These are phyloP conservation scores for Pichia sp. DNA, from an alignment of 1,139 yeast genomes.

Conservation along the genomic window DNA sequence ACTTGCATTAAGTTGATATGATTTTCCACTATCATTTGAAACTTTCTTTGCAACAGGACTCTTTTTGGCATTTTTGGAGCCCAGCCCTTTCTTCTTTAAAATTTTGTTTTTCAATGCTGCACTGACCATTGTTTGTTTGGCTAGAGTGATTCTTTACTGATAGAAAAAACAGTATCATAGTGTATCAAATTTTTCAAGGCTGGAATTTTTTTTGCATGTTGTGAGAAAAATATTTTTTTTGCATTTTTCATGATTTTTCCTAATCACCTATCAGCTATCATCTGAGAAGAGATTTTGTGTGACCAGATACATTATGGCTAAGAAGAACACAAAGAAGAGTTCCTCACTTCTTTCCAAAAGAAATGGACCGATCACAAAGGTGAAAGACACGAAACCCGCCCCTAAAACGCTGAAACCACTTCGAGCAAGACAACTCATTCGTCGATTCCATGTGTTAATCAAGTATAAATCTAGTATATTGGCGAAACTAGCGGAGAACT, in stretches of 20 bases:
- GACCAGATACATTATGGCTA: slow-evolving; percentile 4
- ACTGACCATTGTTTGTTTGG: neutral
- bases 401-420: slow-evolving; percentile 56
- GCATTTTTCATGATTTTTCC: too few relatives aligned
- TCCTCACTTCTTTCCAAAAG: slow-evolving; percentile 20
- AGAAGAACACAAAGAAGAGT: slow-evolving; percentile 5
- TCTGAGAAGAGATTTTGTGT: too few relatives aligned
- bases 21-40: neutral
- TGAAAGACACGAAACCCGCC: neutral
- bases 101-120: neutral
- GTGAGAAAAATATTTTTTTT: neutral
- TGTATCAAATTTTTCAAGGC: neutral
- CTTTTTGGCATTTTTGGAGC: slow-evolving; percentile 1
- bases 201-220: neutral
- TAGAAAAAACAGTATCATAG: neutral
- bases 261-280: too few relatives aligned
- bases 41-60: neutral
- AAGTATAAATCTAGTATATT: slow-evolving; percentile 47
- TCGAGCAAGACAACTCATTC: slow-evolving; percentile 62
- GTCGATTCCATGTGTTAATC: slow-evolving; percentile 64
- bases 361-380: slow-evolving; percentile 5
- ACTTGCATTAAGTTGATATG: slow-evolving; percentile 42
- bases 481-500: slow-evolving; percentile 20
- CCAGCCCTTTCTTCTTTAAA: slow-evolving; percentile 14
- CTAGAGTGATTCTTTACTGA: neutral